phyloP scores from a whole-genome alignment of 495 filamentous ascomycete genomes.

The Umbilicaria muhlenbergii region DNA sequence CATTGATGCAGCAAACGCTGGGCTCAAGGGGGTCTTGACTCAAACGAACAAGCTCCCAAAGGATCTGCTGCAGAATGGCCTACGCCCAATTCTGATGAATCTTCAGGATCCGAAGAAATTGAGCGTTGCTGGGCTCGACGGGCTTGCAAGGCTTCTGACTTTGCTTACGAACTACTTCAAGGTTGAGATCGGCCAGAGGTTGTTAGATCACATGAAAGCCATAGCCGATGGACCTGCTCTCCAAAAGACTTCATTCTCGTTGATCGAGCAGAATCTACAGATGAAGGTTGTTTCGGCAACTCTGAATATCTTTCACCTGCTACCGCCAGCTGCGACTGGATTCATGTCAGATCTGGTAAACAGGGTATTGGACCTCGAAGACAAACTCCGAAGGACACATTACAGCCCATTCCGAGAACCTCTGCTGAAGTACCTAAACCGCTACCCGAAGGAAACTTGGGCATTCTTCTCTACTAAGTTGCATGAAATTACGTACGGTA shows the following conservation, averaged over 20 bases:
- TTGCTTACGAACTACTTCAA: conserved; percentile 98
- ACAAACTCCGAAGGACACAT: conserved; percentile 73
- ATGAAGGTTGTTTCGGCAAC: conserved; percentile 91
- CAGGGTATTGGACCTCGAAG: conserved; percentile 76
- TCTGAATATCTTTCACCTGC: conserved; percentile 89
- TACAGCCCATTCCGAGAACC: conserved; percentile 85
- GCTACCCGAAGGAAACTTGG: conserved; percentile 81
- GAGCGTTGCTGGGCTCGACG: conserved; percentile 79
- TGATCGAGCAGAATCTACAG: conserved; percentile 77
- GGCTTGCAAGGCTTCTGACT: conserved; percentile 72
- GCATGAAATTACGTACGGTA: conserved; percentile 69
- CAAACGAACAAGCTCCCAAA: conserved; percentile 88
- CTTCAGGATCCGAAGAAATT: conserved; percentile 86
- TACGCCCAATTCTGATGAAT: conserved; percentile 89
- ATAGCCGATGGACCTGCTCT: conserved; percentile 68
- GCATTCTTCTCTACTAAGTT: conserved; percentile 57
- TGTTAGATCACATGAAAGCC: conserved; percentile 82
- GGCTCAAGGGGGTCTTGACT: conserved; percentile 66
- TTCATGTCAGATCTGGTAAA: conserved; percentile 85
- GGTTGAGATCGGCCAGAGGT: conserved; percentile 82
- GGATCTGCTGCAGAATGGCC: conserved; percentile 83
- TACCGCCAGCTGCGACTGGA: conserved; percentile 72
- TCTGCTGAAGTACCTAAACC: conserved; percentile 86
- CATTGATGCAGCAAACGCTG: conserved; percentile 84
- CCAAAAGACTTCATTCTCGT: conserved; percentile 82